Conservation (phyloP, 2,329 filamentous ascomycete genomes). For the Aurifilum marmelostoma region DNA sequence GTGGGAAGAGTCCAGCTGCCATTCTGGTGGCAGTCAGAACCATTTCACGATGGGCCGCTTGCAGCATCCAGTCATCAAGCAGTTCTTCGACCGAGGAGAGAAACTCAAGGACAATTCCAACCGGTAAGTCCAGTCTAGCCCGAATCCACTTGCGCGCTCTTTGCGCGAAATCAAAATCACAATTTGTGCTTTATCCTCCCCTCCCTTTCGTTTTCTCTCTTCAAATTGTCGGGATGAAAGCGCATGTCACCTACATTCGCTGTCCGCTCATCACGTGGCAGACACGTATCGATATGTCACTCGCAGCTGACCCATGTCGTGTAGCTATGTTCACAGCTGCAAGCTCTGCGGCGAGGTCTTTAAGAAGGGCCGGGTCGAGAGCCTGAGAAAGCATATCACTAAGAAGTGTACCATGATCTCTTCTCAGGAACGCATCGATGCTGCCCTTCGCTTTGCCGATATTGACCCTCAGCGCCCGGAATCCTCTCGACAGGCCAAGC, state of each 20-base stretch:
- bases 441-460: constrained; percentile 72
- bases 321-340: constrained; percentile 90
- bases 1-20: constrained; percentile 1
- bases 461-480: constrained; percentile 51
- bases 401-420: constrained; percentile 85
- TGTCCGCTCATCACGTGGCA: neutral
- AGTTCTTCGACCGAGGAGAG: constrained; percentile 84
- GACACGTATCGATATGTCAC: neutral
- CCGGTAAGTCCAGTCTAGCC: constrained; percentile 65
- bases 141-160: neutral
- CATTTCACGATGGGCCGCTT: constrained; percentile 71
- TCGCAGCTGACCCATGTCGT: constrained; percentile 81
- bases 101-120: constrained; percentile 91
- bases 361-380: constrained; percentile 86
- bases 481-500: constrained; percentile 18
- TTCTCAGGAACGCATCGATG: constrained; percentile 74
- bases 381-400: constrained; percentile 77
- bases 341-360: constrained; percentile 87
- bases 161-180: neutral
- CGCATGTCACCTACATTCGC: neutral
- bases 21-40: constrained; percentile 6
- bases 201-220: neutral
- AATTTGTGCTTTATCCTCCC: neutral
- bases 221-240: neutral
- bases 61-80: constrained; percentile 81